Percentiles rank a stretch among this genome's conserved stretches.
Conservation (phyloP, 78 protist species). For the Monosiga brevicollis region DNA sequence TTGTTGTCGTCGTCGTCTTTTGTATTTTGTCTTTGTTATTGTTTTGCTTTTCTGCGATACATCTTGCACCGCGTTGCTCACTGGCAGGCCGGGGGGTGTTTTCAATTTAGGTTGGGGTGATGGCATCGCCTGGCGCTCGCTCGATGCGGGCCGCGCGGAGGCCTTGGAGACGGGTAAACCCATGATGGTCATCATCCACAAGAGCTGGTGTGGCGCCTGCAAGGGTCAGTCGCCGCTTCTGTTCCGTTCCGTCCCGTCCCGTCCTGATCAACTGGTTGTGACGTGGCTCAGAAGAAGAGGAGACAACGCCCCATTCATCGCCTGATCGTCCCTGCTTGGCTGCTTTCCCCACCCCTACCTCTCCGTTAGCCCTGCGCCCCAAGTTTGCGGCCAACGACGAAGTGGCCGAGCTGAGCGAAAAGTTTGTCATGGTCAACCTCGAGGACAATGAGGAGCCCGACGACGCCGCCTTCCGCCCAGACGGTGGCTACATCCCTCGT, state of each 20-base stretch:
- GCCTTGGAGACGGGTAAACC: neutral
- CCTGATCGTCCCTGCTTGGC: no score
- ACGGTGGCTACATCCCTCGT: neutral
- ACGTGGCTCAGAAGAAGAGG: no score
- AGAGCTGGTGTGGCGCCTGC: neutral
- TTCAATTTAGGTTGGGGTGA: neutral
- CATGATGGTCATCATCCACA: neutral
- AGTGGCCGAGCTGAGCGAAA: neutral
- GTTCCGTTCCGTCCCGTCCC: no score
- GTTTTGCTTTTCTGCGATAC: no score
- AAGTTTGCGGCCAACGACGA: neutral
- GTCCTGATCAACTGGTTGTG: no score
- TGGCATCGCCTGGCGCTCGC: neutral
- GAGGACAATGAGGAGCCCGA: neutral
- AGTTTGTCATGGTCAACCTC: neutral
- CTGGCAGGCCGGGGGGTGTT: no score
- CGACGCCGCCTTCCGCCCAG: neutral
- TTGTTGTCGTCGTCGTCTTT: no score
- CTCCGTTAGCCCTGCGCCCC: neutral
- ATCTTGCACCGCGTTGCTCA: no score
- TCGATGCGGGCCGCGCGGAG: neutral
- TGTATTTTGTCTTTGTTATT: no score
- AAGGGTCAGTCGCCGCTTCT: neutral
- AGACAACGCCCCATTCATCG: no score
- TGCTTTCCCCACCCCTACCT: neutral